Percentiles rank a stretch among this genome's conserved stretches.
Conservation (phyloP, 2,329 filamentous ascomycete species). For the Diaporthe destruens region DNA sequence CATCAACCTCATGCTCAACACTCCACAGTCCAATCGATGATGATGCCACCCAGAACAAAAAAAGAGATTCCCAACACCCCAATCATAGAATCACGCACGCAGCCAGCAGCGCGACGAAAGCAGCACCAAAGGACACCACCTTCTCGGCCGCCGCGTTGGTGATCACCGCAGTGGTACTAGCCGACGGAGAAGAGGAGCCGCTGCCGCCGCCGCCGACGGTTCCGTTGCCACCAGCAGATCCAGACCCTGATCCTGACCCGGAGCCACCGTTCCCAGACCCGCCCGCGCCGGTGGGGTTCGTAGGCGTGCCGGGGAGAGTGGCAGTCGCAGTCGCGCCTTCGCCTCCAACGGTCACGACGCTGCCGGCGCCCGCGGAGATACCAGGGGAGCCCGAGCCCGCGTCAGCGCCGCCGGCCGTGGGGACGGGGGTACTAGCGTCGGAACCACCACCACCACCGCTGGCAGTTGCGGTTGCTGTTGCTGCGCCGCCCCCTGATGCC, state of each 20-base stretch:
- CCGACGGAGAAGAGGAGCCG: constrained; percentile 1
- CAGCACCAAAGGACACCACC: constrained; percentile 25
- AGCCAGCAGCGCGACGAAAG: constrained; percentile 27
- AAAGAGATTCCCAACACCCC: no score
- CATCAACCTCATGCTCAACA: no score
- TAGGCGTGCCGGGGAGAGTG: constrained; percentile 7
- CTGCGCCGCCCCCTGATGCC: background rate
- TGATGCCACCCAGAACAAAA: background rate
- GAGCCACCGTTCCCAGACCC: constrained; percentile 26
- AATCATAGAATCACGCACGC: constrained; percentile 18
- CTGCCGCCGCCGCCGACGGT: constrained; percentile 11
- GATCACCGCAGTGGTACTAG: constrained; percentile 21
- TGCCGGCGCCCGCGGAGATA: constrained; percentile 37
- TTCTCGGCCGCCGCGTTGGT: constrained; percentile 24
- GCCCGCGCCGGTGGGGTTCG: constrained; percentile 24
- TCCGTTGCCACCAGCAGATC: constrained; percentile 24
- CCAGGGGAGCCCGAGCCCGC: constrained; percentile 36
- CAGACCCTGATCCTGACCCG: constrained; percentile 31
- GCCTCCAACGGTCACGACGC: constrained; percentile 5
- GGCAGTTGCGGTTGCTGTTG: background rate
- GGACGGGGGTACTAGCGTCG: background rate
- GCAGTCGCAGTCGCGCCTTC: constrained; percentile 1
- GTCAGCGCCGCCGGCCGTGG: constrained; percentile 21
- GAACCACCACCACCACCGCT: no score
- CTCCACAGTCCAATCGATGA: background rate